phyloP scores from a whole-genome alignment of 805 yeast species.

The Kuraishia borneana region DNA sequence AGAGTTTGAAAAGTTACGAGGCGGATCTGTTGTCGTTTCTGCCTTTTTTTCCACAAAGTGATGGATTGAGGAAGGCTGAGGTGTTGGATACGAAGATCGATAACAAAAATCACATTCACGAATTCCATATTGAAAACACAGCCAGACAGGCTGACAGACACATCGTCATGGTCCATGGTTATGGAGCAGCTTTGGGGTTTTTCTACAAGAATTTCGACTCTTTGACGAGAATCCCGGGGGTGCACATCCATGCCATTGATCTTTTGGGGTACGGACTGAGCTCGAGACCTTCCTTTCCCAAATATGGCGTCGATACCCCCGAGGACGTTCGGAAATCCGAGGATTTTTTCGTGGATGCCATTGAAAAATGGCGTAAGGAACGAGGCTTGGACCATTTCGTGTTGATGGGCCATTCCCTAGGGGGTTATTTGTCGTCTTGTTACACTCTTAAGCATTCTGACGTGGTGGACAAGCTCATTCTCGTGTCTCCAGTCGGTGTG shows the following conservation, averaged over 20 bases:
- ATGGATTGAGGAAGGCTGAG: conserved; percentile 31
- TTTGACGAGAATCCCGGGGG: conserved; percentile 39
- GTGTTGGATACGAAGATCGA: conserved; percentile 46
- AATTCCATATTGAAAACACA: conserved; percentile 44
- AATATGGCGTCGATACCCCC: conserved; percentile 7
- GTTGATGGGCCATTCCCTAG: conserved; percentile 71
- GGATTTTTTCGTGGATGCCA: conserved; percentile 43
- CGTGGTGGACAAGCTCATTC: conserved; percentile 37
- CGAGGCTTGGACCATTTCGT: conserved; percentile 39
- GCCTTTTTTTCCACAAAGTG: conserved; percentile 48
- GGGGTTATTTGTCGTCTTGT: conserved; percentile 63
- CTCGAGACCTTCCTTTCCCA: conserved; percentile 35
- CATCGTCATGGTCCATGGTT: conserved; percentile 79
- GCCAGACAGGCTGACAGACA: conserved; percentile 19
- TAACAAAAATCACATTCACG: conserved; percentile 46
- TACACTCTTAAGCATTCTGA: conserved; percentile 51
- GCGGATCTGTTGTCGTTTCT: conserved; percentile 37
- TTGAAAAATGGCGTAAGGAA: conserved; percentile 53
- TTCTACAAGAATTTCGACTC: conserved; percentile 59
- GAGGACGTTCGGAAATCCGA: conserved; percentile 36
- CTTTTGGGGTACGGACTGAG: conserved; percentile 65
- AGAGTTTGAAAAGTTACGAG: conserved; percentile 18
- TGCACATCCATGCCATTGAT: conserved; percentile 57
- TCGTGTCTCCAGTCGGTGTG: conserved; percentile 71
- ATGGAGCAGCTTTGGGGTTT: conserved; percentile 82